Evolutionary conservation across 2,329 filamentous ascomycete genomes (phyloP), one percentile per base, ranked within the genome.

Genomic region (Claviceps arundinis): DNA sequence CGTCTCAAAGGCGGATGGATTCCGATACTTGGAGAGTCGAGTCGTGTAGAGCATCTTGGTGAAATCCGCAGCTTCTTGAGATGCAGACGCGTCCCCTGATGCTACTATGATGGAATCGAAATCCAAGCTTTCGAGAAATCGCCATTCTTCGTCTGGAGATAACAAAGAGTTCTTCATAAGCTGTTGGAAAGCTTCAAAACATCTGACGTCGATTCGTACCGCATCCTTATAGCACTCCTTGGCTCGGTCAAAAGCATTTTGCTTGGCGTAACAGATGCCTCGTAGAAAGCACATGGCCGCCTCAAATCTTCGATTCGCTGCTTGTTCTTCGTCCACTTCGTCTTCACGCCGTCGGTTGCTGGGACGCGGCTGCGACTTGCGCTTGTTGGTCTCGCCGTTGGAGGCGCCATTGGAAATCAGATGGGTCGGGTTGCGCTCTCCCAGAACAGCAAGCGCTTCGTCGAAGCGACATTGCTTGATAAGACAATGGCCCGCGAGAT

Each of bases 181-280:
- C 71, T 97, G 90, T 61, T 96, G 90, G 64, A 98, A 97, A 0
- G 93, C 93, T 68, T 98, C 93, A 64, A 95, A 97, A 69, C 93
- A 98, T 67, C 95, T 90, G 3, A 97, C 90, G 64, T 98, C 93
- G 62, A 98, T 96, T 56, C 87, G 82, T 46, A 97, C 89, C 2
- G 93, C 93, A 61, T 95, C 89, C 71, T 96, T 97, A 76, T 97
- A 98, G 71, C 93, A 97, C 62, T 97, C 90, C 67, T 96, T 96
- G 50, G 93, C 93, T 37, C 89, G 84, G 65, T 98, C 93, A 61
- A 97, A 97, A 26, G 91, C 87, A 67, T 97, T 98, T 66, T 95
- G 88, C 69, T 95, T 95, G 6, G 93, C 90, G 65, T 89, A 96
- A 73, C 94, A 97, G 48, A 95, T 78, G 5, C 93, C 93, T 24